These are phyloP conservation scores for Saccharomycopsis selenospora DNA, from an alignment of 805 yeast genomes.

Conservation along the genomic window DNA sequence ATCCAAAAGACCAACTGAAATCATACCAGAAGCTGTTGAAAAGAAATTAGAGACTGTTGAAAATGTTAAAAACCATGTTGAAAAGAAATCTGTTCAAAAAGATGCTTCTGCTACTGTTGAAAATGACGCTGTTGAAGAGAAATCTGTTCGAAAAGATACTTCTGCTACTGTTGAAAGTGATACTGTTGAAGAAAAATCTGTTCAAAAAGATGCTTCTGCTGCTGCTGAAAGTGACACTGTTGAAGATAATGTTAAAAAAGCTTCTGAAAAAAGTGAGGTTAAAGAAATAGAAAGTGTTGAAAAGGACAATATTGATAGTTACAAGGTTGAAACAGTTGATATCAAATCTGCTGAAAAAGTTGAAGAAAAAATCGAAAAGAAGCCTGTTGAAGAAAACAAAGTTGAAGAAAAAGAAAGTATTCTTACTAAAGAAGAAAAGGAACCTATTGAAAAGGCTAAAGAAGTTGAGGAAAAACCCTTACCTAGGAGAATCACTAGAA, in stretches of 20 bases:
- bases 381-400: neutral
- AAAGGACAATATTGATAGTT: neutral
- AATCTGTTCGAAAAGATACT: constrained; percentile 3
- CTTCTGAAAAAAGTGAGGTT: neutral
- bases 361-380: neutral
- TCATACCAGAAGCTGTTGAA: neutral
- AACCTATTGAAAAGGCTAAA: neutral
- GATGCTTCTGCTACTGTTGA: neutral
- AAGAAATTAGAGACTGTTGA: neutral
- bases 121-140: neutral
- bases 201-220: neutral
- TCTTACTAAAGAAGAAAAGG: neutral
- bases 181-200: neutral
- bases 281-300: neutral
- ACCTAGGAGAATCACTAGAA: neutral
- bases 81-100: constrained; percentile 2
- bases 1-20: neutral
- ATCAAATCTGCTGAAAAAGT: neutral
- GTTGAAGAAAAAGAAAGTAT: neutral
- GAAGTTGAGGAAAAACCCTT: neutral
- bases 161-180: neutral
- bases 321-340: neutral
- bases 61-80: constrained; percentile 1
- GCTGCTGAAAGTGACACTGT: neutral
- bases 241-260: neutral